Base-by-base conservation (phyloP, 345 rosid species). In the Zanthoxylum bungeanum region DNA sequence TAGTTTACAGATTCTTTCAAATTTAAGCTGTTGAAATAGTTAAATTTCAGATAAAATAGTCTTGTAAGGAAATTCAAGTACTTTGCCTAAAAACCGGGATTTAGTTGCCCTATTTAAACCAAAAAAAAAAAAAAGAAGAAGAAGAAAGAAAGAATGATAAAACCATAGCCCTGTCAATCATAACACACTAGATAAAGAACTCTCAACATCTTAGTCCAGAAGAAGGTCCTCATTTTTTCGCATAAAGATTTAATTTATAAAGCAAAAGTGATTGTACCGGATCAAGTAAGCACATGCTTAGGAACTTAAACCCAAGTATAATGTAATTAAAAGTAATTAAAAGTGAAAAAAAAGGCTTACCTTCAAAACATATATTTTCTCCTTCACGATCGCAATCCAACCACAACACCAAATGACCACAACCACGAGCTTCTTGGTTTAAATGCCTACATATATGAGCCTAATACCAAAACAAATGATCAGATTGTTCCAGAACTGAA, bases 311-410 rank as follows among this genome's bases (percentile, higher is more conserved):
- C 19, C 49, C 3, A 44, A 4, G 2, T 44, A 42, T 12, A 44
- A 44, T 12, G 19, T 44, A 44, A 14, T 14, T 44, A 44, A 4
- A 44, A 44, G 49, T n/a, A n/a, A n/a, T n/a, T n/a, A 51, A n/a
- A 16, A 52, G 51, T 51, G 49, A 55, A 75, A 75, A 47, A 69
- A 34, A 52, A 56, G 59, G 14, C 24, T 72, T 81, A 85, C 98
- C 98, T 89, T 94, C 98, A 81, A 91, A 91, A 69, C 97, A 91
- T 83, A 94, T 94, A 84, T 94, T 94, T 78, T 94, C 98, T 70
- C 98, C 98, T 85, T 91, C 98, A 33, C 98, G 97, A 56, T 94
- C 98, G 49, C 98, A 94, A 78, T 94, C 98, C 79, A 94, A 84
- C 98, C 98, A 94, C 70, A 94, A 72, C 55, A 94, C 97, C 86